Conservation (phyloP, 139 green algal genomes). For the Deuterostichococcus epilithicus region DNA sequence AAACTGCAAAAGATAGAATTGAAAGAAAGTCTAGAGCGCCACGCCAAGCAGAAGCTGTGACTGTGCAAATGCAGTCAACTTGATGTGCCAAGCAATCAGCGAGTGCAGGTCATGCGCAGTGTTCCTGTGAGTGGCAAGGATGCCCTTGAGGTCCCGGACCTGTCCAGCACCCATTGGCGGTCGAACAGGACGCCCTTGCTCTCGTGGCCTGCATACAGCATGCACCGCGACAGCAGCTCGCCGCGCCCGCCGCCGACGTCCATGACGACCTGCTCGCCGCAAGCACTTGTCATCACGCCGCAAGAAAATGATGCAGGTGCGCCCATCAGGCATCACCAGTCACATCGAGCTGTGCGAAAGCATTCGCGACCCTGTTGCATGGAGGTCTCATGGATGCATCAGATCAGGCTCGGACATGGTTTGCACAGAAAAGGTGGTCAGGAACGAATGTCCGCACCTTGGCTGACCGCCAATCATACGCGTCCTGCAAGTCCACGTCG, state of each 20-base stretch:
- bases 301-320: too few relatives aligned
- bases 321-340: too few relatives aligned
- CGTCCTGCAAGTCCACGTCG: conserved; percentile 7
- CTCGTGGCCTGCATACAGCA: conserved; percentile 5
- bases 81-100: not conserved
- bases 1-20: too few relatives aligned
- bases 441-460: not conserved
- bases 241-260: conserved; percentile 26
- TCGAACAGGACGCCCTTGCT: conserved; percentile 21
- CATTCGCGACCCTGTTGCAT: too few relatives aligned
- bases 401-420: too few relatives aligned
- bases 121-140: not conserved
- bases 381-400: too few relatives aligned
- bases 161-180: conserved; percentile 19
- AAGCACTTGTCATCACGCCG: too few relatives aligned
- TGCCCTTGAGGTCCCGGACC: not conserved
- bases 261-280: conserved; percentile 18
- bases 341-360: too few relatives aligned
- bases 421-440: too few relatives aligned
- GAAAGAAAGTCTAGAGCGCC: too few relatives aligned
- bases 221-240: conserved; percentile 20
- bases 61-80: too few relatives aligned
- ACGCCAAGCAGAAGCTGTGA: too few relatives aligned
- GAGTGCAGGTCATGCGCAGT: not conserved
- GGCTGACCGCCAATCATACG: conserved; percentile 15